Percentiles rank a stretch among this genome's conserved stretches.
Conservation (phyloP, 2,329 filamentous ascomycete genomes). For the Colletotrichum sidae region DNA sequence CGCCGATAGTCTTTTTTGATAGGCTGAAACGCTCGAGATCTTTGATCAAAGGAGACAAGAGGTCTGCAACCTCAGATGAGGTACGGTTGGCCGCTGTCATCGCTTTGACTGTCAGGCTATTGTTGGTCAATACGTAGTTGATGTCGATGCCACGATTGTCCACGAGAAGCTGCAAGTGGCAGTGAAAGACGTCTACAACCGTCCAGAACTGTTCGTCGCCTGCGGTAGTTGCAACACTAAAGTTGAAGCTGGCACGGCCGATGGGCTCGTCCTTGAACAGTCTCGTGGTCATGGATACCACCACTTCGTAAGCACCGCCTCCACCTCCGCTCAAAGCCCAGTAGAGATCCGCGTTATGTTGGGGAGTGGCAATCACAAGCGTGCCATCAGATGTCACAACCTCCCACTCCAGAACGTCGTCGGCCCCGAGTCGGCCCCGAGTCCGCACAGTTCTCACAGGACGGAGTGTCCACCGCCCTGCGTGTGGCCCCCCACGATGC, state of each 20-base stretch:
- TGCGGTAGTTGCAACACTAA: conserved; percentile 40
- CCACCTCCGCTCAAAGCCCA: conserved; percentile 67
- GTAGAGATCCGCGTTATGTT: conserved; percentile 61
- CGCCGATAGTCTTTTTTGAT: too few species aligned
- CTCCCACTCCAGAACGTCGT: conserved; percentile 62
- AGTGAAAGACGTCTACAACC: not conserved
- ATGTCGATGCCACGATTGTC: not conserved
- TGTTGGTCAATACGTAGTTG: too few species aligned
- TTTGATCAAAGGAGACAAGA: too few species aligned
- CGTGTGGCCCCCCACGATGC: conserved; percentile 62
- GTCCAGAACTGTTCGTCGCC: conserved; percentile 2
- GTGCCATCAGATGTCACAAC: conserved; percentile 58
- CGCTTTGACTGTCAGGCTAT: too few species aligned
- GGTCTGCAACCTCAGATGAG: too few species aligned
- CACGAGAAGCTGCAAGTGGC: conserved; percentile 6
- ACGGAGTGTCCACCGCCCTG: conserved; percentile 65
- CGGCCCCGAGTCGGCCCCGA: conserved; percentile 66
- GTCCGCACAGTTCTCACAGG: conserved; percentile 57
- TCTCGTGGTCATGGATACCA: conserved; percentile 58
- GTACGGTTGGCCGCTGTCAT: too few species aligned
- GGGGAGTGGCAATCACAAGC: conserved; percentile 50
- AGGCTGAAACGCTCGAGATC: too few species aligned
- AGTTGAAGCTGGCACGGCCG: conserved; percentile 39
- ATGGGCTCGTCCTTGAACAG: conserved; percentile 22
- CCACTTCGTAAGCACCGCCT: conserved; percentile 62